Evolutionary conservation across 2,329 filamentous ascomycete species (phyloP).

Genomic region (Colletotrichum sp.): DNA sequence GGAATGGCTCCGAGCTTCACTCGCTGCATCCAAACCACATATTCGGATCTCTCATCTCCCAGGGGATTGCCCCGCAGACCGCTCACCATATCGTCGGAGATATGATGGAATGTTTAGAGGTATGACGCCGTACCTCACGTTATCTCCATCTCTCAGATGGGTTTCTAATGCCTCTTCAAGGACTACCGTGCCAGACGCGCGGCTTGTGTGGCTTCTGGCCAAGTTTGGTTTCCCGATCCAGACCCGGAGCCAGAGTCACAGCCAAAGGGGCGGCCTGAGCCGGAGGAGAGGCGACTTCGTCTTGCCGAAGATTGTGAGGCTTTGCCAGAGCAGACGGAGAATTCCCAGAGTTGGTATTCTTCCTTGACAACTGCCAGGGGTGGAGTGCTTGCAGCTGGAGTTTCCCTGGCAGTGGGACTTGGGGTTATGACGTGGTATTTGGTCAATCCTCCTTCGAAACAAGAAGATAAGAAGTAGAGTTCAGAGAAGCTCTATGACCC

Average conservation of each 20-base stretch:
- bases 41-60: neutral
- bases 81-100: neutral
- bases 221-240: neutral
- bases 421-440: neutral
- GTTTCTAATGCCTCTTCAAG: neutral
- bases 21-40: slow-evolving; percentile 1
- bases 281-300: neutral
- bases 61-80: neutral
- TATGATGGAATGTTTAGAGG: neutral
- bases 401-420: neutral
- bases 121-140: neutral
- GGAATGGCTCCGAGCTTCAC: neutral
- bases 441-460: neutral
- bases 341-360: neutral
- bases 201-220: neutral
- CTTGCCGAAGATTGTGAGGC: neutral
- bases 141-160: neutral
- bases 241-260: neutral
- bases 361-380: neutral
- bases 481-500: neutral
- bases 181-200: neutral
- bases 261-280: neutral
- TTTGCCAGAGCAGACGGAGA: neutral
- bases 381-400: neutral
- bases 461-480: neutral